These are phyloP conservation scores for Leishmania guyanensis DNA, from an alignment of 208 protist species.

Conservation along the genomic window DNA sequence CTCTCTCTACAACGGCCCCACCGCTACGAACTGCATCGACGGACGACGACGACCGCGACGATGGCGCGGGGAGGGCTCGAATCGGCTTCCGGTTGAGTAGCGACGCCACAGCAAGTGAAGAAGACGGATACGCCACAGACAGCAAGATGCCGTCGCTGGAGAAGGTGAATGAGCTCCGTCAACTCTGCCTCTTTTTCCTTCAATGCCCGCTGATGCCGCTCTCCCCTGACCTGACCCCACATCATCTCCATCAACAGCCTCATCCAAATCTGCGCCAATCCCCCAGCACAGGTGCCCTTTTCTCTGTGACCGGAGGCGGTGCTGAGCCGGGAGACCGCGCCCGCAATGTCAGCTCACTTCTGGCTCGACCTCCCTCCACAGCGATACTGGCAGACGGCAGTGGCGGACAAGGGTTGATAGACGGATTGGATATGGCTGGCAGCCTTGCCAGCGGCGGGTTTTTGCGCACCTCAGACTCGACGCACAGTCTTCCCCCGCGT, in stretches of 20 bases:
- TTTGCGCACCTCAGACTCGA: slow-evolving; percentile 14
- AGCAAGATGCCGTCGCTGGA: background rate
- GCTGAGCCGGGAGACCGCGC: background rate
- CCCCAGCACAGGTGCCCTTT: slow-evolving; percentile 7
- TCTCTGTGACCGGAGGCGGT: background rate
- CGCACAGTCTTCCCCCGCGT: slow-evolving; percentile 17
- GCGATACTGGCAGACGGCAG: background rate
- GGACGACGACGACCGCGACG: background rate
- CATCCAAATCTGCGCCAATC: background rate
- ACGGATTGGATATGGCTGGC: background rate
- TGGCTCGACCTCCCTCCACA: background rate
- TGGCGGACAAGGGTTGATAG: background rate
- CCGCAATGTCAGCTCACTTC: background rate
- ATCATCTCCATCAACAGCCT: background rate
- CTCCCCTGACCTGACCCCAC: slow-evolving; percentile 3
- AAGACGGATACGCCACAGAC: background rate
- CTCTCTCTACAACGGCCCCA: background rate
- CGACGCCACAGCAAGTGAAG: background rate
- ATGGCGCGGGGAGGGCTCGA: background rate
- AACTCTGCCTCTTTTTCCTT: slow-evolving; percentile 23
- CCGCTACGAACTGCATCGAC: background rate
- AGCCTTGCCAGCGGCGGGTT: background rate
- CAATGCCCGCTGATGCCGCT: slow-evolving; percentile 30
- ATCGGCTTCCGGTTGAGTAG: background rate
- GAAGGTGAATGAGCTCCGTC: slow-evolving; percentile 13